Evolutionary conservation across 768 basidiomycete species (phyloP), one percentile per base, ranked within the genome.

Genomic region (Tephrocybe sp.): DNA sequence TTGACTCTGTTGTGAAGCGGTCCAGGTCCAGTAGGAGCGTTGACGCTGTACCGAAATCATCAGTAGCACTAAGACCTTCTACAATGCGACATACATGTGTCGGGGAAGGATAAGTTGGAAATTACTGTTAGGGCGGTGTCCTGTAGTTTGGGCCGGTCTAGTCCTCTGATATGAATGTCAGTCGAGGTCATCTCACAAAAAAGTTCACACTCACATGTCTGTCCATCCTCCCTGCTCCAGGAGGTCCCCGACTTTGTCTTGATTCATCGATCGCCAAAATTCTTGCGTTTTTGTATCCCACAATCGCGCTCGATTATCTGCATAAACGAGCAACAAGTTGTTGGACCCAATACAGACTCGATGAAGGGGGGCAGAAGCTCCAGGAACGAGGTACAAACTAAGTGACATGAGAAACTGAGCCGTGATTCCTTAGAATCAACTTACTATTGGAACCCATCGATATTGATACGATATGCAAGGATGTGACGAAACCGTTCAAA

Each of bases 261-360:
- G 56, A 4, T 76, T 76, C 78, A 90, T 90, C 0, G 92, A 89
- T 42, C 95, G 71, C 76, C 91, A 80, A 57, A 98, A 86, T 58
- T 97, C 94, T 49, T 78, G 78, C 0, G 84, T 87, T 53, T 82
- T 80, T 13, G 85, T 70, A 58, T 97, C 91, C 93, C 97, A 99
- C 2, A 94, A 67, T 34, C 97, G 75, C 1, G 88, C 90, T 46
- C 84, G 80, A 2, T 79, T 83, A 53, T 89, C 84, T 2, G 72
- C 72, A 64, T 97, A 97, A 1, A 87, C 65, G 5, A 94, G 68
- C 44, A 97, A 61, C 23, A 97, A 64, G 50, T 90, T 84, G 46
- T 86, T 78, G 13, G 77, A 83, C 10, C 80, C 74, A 7, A 90
- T 64, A 58, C 81, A 90, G 13, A 95, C 64, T 38, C 75, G 65